Base-by-base conservation (phyloP, 345 rosid genomes). In the Gossypium mustelinum region DNA sequence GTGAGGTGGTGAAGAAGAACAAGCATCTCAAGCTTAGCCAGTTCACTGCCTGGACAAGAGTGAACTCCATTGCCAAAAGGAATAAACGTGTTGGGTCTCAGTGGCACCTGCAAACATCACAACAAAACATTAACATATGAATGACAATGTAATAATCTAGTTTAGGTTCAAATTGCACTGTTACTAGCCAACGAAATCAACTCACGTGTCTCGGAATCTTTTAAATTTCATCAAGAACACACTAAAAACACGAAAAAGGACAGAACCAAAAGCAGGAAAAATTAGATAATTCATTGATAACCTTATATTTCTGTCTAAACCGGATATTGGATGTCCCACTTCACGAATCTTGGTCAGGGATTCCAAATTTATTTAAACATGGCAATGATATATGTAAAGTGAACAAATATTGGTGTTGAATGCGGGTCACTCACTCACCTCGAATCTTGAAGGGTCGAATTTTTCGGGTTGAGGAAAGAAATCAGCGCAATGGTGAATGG, bases 21-120 rank as follows among this genome's bases (percentile, higher is more conserved):
- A 43, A 89, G 89, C 87, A 91, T 92, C 83, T 94, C 98, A 71
- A 94, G 95, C 85, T 91, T 94, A 58, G 97, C 97, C 84, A 94
- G 83, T 81, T 94, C 97, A 82, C 89, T 94, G 71, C 98, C 98
- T n/a, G 97, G 98, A 81, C 98, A 94, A 2, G 95, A 90, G 82
- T 94, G 98, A 70, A 88, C 90, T 66, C 97, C 98, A 70, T 82
- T 94, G 3, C 98, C 98, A 64, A 94, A 94, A 7, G 98, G 97
- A 91, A 94, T 83, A 79, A 77, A 94, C 17, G 97, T 89, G 86
- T 94, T 83, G 8, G 97, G 89, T 82, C 83, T 87, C 34, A 85
- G 89, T 74, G 97, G 87, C 82, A 85, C 90, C 98, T 94, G 89
- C 83, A 84, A 57, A 68, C 73, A 80, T 83, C 83, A 77, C 86